phyloP scores from a whole-genome alignment of 1,284 basidiomycete genomes.

The Trametes polyzona region DNA sequence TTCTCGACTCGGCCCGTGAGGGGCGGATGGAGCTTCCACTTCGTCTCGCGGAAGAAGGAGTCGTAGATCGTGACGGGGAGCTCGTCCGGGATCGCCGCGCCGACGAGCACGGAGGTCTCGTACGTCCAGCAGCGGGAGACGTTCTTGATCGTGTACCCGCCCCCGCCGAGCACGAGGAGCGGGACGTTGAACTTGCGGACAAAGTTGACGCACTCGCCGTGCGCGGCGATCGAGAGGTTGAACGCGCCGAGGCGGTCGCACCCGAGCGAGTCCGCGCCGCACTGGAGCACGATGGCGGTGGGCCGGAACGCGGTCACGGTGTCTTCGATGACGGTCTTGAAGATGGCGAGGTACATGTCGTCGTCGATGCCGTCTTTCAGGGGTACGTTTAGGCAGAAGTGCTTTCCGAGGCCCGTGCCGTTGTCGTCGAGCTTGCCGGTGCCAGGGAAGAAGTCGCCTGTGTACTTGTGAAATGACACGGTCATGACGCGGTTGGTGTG shows the following conservation, averaged over 20 bases:
- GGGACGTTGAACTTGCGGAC: slow-evolving; percentile 93
- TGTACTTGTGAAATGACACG: slow-evolving; percentile 99
- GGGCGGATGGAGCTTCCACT: slow-evolving; percentile 93
- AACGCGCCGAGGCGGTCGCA: slow-evolving; percentile 96
- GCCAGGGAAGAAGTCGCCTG: slow-evolving; percentile 97
- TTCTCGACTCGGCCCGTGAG: slow-evolving; percentile 93
- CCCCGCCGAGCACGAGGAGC: slow-evolving; percentile 90
- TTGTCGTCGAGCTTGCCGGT: slow-evolving; percentile 94
- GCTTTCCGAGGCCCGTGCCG: slow-evolving; percentile 86
- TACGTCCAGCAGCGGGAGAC: slow-evolving; percentile 99
- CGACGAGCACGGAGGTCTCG: slow-evolving; percentile 94
- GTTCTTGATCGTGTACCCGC: slow-evolving; percentile 95
- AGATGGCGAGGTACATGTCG: slow-evolving; percentile 93
- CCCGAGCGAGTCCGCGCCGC: slow-evolving; percentile 95
- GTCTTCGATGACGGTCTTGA: slow-evolving; percentile 96
- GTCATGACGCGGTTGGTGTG: slow-evolving; percentile 98
- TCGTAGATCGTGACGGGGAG: slow-evolving; percentile 92
- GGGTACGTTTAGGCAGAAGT: slow-evolving; percentile 96
- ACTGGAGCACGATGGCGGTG: slow-evolving; percentile 92
- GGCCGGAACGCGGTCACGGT: slow-evolving; percentile 91
- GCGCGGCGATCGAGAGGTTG: slow-evolving; percentile 98
- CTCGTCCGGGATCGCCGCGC: slow-evolving; percentile 82
- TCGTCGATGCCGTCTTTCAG: slow-evolving; percentile 97
- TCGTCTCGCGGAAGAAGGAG: slow-evolving; percentile 88
- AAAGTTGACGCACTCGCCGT: slow-evolving; percentile 97